A percentile compares a stretch with the other conserved stretches of the same genome.
Evolutionary conservation across 108 stramenopile genomes (phyloP).

Genomic region (Fragilaria radians): DNA sequence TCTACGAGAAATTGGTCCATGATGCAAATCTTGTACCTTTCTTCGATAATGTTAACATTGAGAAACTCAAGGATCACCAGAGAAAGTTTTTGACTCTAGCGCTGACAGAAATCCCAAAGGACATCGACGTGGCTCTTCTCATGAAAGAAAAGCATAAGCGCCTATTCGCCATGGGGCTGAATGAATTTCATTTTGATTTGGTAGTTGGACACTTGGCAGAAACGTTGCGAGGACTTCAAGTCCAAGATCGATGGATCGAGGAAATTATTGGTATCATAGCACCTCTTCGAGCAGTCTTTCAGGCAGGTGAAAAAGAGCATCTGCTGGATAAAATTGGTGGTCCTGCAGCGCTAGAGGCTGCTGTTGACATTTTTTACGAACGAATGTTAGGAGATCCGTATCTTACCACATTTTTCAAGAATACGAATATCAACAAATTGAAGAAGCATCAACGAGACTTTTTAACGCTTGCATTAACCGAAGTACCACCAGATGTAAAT

Average conservation of each 20-base stretch:
- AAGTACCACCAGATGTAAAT: constrained; percentile 12
- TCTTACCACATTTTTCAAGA: constrained; percentile 7
- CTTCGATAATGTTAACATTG: too few species aligned
- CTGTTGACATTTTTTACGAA: constrained; percentile 10
- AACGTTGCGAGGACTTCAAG: constrained; percentile 5
- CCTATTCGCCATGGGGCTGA: constrained; percentile 15
- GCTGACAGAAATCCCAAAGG: constrained; percentile 11
- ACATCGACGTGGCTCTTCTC: constrained; percentile 9
- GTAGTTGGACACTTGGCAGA: constrained; percentile 18
- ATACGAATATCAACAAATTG: too few species aligned
- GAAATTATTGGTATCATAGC: constrained; percentile 17
- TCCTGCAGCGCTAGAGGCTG: constrained; percentile 9
- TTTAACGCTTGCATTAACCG: constrained; percentile 19
- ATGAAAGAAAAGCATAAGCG: constrained; percentile 10
- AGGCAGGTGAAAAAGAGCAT: constrained; percentile 21
- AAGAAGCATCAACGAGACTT: constrained; percentile 17
- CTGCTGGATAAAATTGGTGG: constrained; percentile 6
- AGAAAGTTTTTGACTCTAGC: constrained; percentile 18
- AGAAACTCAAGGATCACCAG: constrained; percentile 21
- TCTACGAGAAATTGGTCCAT: too few species aligned
- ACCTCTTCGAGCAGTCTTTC: constrained; percentile 20
- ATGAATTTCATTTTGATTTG: constrained; percentile 23
- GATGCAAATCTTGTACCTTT: too few species aligned
- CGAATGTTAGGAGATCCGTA: constrained; percentile 11
- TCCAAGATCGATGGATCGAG: constrained; percentile 12